Evolutionary conservation across 2,329 filamentous ascomycete genomes (phyloP).

Genomic region (Cadophora luteo-olivacea): DNA sequence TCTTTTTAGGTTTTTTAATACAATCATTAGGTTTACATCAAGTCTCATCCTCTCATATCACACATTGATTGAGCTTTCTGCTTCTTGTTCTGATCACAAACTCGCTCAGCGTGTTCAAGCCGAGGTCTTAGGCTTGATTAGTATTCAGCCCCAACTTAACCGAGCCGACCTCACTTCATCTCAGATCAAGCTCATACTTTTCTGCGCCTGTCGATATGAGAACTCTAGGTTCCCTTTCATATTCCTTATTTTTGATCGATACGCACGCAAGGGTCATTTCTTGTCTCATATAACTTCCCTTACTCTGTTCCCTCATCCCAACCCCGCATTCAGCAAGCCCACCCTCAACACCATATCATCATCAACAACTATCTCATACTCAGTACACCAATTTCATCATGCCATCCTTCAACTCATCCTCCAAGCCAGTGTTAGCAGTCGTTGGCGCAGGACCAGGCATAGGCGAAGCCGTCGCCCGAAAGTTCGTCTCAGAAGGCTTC

Average conservation of each 20-base stretch:
- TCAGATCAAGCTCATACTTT: background rate
- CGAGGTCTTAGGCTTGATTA: slow-evolving; percentile 17
- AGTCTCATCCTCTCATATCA: no score
- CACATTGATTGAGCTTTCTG: background rate
- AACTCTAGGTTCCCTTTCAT: background rate
- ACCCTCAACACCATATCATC: background rate
- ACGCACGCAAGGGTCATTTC: background rate
- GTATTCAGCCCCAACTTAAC: slow-evolving; percentile 19
- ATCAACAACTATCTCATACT: background rate
- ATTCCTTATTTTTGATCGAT: background rate
- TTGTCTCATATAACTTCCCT: background rate
- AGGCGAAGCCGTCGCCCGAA: slow-evolving; percentile 34
- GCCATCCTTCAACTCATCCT: slow-evolving; percentile 26
- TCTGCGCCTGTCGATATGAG: background rate
- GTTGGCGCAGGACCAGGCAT: slow-evolving; percentile 35
- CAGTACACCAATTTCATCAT: background rate
- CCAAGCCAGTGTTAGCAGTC: slow-evolving; percentile 33
- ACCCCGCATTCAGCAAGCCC: background rate
- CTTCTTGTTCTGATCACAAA: background rate
- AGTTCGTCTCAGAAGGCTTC: slow-evolving; percentile 32
- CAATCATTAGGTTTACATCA: no score
- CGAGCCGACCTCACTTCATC: slow-evolving; percentile 2
- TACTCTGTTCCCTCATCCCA: background rate
- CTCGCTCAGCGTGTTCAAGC: background rate
- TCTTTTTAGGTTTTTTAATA: no score